Conservation (phyloP, 352 stramenopile genomes). For the Pythium angustatum region DNA sequence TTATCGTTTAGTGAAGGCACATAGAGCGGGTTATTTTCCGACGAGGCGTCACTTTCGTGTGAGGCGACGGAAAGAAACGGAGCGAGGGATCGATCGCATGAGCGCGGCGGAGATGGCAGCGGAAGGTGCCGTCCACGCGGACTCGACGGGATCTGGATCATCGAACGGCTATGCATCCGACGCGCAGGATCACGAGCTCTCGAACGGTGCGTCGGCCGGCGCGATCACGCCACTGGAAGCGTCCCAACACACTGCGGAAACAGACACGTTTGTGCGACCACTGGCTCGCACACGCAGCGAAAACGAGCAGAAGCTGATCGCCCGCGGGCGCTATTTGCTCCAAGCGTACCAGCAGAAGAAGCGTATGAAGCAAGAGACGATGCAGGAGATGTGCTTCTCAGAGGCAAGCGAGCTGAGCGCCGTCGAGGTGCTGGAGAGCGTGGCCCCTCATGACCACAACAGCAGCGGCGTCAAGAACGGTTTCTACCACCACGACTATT, state of each 20-base stretch:
- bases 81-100: conserved; percentile 19
- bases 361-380: conserved; percentile 26
- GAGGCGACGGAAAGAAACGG: conserved; percentile 20
- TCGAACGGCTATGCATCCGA: conserved; percentile 20
- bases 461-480: conserved; percentile 4
- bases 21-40: conserved; percentile 33
- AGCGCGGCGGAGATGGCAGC: conserved; percentile 26
- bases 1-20: conserved; percentile 12
- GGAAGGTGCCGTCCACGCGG: conserved; percentile 22
- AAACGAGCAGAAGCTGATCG: conserved; percentile 44
- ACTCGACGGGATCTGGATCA: neutral
- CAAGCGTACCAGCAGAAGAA: conserved; percentile 52
- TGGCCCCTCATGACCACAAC: too few species aligned
- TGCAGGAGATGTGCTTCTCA: conserved; percentile 27
- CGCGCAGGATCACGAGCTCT: conserved; percentile 14
- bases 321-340: conserved; percentile 43
- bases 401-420: conserved; percentile 11
- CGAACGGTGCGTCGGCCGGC: conserved; percentile 21
- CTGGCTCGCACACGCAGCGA: conserved; percentile 7
- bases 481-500: neutral
- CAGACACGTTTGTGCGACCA: neutral
- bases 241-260: neutral
- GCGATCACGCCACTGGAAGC: conserved; percentile 8
- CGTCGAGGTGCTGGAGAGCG: conserved; percentile 14
- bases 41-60: conserved; percentile 3